These are phyloP conservation scores for Camelina neglecta DNA, from an alignment of 345 rosid genomes.

Conservation along the genomic window DNA sequence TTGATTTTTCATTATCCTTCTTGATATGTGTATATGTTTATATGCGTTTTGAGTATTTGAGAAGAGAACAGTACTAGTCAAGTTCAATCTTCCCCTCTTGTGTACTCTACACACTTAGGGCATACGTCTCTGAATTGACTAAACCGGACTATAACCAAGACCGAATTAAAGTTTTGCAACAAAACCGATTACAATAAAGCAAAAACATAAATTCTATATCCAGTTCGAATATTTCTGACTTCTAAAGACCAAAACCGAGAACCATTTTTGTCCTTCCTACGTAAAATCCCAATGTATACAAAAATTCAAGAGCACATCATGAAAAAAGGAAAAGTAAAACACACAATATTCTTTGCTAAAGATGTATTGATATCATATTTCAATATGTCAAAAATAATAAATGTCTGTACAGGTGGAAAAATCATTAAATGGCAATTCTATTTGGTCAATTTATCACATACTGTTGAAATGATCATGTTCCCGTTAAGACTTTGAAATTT, in stretches of 20 bases:
- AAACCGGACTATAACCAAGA: neutral
- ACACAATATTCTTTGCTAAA: neutral
- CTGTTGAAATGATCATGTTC: neutral
- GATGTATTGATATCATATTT: neutral
- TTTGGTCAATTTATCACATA: slow-evolving; percentile 13
- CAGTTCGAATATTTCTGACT: too few species aligned
- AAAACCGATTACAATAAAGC: neutral
- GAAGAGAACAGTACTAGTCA: slow-evolving; percentile 24
- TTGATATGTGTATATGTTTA: slow-evolving; percentile 37
- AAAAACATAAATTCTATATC: neutral
- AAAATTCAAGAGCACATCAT: slow-evolving; percentile 12
- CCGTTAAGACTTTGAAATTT: neutral
- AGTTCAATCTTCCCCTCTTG: slow-evolving; percentile 17
- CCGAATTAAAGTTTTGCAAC: neutral
- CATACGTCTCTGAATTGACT: too few species aligned
- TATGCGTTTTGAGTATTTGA: slow-evolving; percentile 35
- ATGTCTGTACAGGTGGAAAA: slow-evolving; percentile 27
- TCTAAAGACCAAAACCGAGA: too few species aligned
- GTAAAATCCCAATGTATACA: neutral
- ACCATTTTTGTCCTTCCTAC: slow-evolving; percentile 1
- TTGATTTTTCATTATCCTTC: slow-evolving; percentile 12
- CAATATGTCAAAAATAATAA: slow-evolving; percentile 21
- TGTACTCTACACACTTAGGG: neutral
- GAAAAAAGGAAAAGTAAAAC: neutral
- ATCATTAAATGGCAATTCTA: slow-evolving; percentile 10